Percentiles rank a stretch among this genome's conserved stretches.
Conservation (phyloP, 495 filamentous ascomycete species). For the Xylaria longipes region DNA sequence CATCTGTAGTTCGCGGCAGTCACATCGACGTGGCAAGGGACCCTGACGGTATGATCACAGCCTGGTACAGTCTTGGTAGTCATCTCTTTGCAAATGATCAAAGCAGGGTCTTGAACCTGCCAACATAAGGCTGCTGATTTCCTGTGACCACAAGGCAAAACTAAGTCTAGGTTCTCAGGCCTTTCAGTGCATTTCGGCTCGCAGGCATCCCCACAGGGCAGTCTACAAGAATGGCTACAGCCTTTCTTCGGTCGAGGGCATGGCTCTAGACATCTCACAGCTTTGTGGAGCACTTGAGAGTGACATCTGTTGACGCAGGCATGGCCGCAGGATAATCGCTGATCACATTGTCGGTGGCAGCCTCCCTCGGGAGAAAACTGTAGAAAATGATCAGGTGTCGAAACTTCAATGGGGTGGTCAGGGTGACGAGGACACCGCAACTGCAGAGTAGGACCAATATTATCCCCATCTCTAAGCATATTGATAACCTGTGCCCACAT, state of each 20-base stretch:
- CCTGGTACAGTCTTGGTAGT: constrained; percentile 53
- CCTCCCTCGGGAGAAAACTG: constrained; percentile 73
- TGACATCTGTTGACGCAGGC: constrained; percentile 74
- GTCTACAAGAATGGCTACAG: constrained; percentile 69
- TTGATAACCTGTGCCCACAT: constrained; percentile 76
- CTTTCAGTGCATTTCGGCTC: constrained; percentile 38
- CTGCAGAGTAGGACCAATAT: constrained; percentile 61
- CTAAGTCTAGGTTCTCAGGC: constrained; percentile 45
- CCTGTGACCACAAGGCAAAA: constrained; percentile 66
- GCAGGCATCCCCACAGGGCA: constrained; percentile 62
- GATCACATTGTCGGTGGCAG: constrained; percentile 64
- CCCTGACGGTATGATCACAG: constrained; percentile 61
- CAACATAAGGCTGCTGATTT: constrained; percentile 60
- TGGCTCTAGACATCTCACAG: constrained; percentile 64
- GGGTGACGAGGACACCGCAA: constrained; percentile 74
- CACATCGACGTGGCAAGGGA: constrained; percentile 59
- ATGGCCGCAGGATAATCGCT: constrained; percentile 74
- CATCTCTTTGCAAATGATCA: constrained; percentile 38
- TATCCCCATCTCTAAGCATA: constrained; percentile 56
- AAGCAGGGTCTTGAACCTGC: constrained; percentile 36
- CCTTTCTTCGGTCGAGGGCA: constrained; percentile 62
- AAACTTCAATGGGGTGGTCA: constrained; percentile 60
- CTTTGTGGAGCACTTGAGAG: constrained; percentile 67
- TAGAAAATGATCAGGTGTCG: constrained; percentile 67
- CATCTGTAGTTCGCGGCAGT: constrained; percentile 51